Evolutionary conservation across 352 stramenopile genomes (phyloP), one percentile per base, ranked within the genome.

Genomic region (Albugo candida): DNA sequence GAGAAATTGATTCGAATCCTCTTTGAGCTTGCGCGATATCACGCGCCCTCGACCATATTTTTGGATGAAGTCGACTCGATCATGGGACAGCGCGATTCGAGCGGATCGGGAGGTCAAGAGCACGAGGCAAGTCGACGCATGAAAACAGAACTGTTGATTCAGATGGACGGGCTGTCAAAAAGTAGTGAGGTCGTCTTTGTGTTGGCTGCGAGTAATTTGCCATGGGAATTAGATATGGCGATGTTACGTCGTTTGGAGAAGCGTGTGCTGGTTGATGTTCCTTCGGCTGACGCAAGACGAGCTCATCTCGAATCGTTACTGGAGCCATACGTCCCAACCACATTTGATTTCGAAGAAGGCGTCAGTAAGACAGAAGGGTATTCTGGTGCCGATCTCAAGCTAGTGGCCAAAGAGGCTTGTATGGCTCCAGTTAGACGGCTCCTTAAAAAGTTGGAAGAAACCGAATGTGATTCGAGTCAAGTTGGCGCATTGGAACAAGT

Each of bases 51-150:
- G 13, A 92, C 76, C 0, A 92, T 89, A 27, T 89, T 89, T 40
- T 49, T 92, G 14, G 78, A 92, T 51, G 76, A 92, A 47, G 87
- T 92, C 42, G 78, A 92, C 48, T 88, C 78, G 12, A 87, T 89
- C 53, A 93, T 95, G 67, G 81, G 78, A 2, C 76, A 92, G 42
- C 68, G 91, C 16, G 82, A 87, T 50, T 70, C 56, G 35, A 67
- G 65, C 46, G 63, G 61, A 31, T 52, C 67, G 14, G 69, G 72
- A 10, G 73, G 74, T 2, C 75, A 87, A 56, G 76, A 92, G 51
- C 76, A 89, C 51, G 78, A 92, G 46, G 78, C 76, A 0, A 89
- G 76, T 59, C 67, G 76, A 8, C 69, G 78, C 20, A 89, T 89
- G 78, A 89, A 89, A 45, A 92, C 76, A 1, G 76, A 92, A 56